These are phyloP conservation scores for Elaeis guineensis DNA, from an alignment of 176 grass and related monocot genomes.

Conservation along the genomic window DNA sequence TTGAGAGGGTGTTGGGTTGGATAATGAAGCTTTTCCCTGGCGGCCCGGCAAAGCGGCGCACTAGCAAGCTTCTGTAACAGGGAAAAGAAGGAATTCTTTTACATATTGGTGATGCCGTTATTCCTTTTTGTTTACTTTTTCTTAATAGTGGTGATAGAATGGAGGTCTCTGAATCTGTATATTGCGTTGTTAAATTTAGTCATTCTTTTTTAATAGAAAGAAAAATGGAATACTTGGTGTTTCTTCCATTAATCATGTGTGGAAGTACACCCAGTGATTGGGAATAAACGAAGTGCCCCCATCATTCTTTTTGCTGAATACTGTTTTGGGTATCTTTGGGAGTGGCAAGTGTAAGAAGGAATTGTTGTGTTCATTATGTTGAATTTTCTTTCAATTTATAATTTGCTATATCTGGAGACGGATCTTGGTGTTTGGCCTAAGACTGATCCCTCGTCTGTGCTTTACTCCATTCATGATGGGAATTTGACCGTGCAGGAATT, in stretches of 20 bases:
- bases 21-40: background rate
- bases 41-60: background rate
- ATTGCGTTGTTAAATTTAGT: background rate
- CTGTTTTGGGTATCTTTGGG: background rate
- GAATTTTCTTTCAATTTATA: background rate
- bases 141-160: background rate
- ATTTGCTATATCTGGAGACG: background rate
- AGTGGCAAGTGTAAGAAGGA: conserved; percentile 2
- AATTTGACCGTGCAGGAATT: no score
- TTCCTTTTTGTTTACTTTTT: background rate
- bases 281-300: background rate
- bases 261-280: background rate
- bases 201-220: background rate
- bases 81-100: background rate
- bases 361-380: background rate
- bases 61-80: background rate
- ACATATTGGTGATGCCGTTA: background rate
- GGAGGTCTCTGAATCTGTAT: conserved; percentile 4
- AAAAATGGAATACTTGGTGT: background rate
- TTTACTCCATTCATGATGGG: no score
- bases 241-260: conserved; percentile 1
- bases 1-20: background rate
- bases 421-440: background rate
- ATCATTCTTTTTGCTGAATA: background rate
- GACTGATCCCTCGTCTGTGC: no score